phyloP scores from a whole-genome alignment of 1,284 basidiomycete genomes.

The Boletus sp. region DNA sequence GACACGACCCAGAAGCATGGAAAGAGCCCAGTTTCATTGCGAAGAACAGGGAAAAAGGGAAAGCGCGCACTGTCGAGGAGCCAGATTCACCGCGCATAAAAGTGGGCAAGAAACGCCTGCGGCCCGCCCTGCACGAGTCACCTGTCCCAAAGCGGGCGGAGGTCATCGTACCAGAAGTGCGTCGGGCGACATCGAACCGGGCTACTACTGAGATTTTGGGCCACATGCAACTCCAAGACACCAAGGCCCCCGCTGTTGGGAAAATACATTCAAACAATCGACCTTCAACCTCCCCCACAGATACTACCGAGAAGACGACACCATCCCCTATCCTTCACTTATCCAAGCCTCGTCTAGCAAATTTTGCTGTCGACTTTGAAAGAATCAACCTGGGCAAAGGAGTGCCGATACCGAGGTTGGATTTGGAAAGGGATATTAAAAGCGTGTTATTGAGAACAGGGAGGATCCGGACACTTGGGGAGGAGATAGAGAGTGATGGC shows the following conservation, averaged over 20 bases:
- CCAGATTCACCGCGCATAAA: neutral
- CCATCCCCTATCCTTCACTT: neutral
- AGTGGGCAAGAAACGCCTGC: constrained; percentile 16
- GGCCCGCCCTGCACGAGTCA: constrained; percentile 5
- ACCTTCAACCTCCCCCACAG: neutral
- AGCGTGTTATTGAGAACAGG: constrained; percentile 29
- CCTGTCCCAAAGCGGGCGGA: constrained; percentile 17
- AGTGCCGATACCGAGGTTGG: constrained; percentile 6
- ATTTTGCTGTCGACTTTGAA: constrained; percentile 18
- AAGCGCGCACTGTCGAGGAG: constrained; percentile 5
- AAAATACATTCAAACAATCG: neutral
- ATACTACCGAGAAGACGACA: neutral
- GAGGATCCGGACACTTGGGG: constrained; percentile 25
- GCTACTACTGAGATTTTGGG: neutral
- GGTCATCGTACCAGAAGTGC: neutral
- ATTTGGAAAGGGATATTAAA: constrained; percentile 8
- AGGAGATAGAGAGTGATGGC: constrained; percentile 20
- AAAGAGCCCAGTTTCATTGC: constrained; percentile 30
- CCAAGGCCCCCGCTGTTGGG: neutral
- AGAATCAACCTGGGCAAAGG: constrained; percentile 5
- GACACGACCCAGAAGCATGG: constrained; percentile 28
- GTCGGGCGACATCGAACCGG: neutral
- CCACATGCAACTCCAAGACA: neutral
- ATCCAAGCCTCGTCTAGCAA: constrained; percentile 22
- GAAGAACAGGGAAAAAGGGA: constrained; percentile 25